phyloP scores from a whole-genome alignment of 1,284 basidiomycete genomes.

The Pascua guehoae region DNA sequence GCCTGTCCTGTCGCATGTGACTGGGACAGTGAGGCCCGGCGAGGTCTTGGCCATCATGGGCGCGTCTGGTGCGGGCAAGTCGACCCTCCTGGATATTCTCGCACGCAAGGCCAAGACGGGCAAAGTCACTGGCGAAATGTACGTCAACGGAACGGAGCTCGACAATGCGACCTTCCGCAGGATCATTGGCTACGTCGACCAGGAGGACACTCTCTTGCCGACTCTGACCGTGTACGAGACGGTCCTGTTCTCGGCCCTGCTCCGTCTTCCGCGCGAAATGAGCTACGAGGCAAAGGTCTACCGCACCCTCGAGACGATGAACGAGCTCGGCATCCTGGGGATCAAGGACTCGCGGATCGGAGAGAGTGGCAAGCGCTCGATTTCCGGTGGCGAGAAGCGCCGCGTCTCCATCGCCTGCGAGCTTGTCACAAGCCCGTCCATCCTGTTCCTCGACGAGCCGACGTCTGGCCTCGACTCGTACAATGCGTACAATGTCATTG shows the following conservation, averaged over 20 bases:
- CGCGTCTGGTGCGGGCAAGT: constrained; percentile 93
- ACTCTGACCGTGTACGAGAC: constrained; percentile 98
- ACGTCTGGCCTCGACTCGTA: constrained; percentile 92
- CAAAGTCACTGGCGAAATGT: constrained; percentile 65
- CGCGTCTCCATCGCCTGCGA: constrained; percentile 97
- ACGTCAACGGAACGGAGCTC: constrained; percentile 82
- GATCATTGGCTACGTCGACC: constrained; percentile 85
- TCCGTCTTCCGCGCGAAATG: constrained; percentile 91
- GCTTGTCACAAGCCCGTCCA: constrained; percentile 90
- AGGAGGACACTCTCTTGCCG: constrained; percentile 94
- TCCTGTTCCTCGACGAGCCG: constrained; percentile 94
- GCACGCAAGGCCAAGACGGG: constrained; percentile 86
- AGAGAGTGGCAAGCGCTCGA: constrained; percentile 71
- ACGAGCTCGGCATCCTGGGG: constrained; percentile 86
- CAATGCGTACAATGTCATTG: constrained; percentile 92
- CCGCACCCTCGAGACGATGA: constrained; percentile 90
- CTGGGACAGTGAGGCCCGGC: constrained; percentile 77
- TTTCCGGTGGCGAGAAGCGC: constrained; percentile 93
- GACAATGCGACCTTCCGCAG: constrained; percentile 72
- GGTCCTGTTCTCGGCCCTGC: constrained; percentile 83
- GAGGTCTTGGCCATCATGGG: constrained; percentile 94
- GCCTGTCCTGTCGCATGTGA: constrained; percentile 71
- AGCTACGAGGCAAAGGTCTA: constrained; percentile 88
- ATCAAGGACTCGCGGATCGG: constrained; percentile 90
- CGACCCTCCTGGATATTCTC: constrained; percentile 91